Evolutionary conservation across 805 yeast genomes (phyloP).

Genomic region (Candida oleophila): DNA sequence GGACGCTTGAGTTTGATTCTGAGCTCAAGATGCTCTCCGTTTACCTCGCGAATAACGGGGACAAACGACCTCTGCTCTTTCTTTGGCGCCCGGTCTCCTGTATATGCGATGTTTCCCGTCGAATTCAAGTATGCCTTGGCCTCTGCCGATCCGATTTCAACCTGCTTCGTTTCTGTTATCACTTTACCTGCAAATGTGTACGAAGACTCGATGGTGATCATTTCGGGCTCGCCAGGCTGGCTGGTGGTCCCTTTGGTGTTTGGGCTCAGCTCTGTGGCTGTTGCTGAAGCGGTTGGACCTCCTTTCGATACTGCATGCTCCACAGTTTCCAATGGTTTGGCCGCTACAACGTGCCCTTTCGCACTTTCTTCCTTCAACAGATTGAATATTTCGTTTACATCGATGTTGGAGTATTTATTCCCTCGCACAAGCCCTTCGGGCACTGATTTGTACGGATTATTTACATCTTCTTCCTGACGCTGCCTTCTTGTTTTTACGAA

Average conservation of each 20-base stretch:
- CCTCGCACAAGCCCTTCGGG: conserved; percentile 15
- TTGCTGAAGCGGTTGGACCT: not conserved
- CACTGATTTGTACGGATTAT: conserved; percentile 12
- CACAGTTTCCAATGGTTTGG: not conserved
- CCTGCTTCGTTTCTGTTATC: conserved; percentile 74
- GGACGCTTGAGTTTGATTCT: conserved; percentile 68
- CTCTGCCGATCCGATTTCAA: conserved; percentile 76
- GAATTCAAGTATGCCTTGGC: conserved; percentile 78
- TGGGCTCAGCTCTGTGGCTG: not conserved
- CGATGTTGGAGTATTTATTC: conserved; percentile 31
- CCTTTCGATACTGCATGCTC: not conserved
- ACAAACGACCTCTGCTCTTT: conserved; percentile 26
- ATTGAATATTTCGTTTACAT: conserved; percentile 33
- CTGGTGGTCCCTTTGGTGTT: conserved; percentile 14
- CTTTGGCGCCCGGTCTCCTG: not conserved
- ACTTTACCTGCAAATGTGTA: conserved; percentile 90
- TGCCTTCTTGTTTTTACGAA: conserved; percentile 71
- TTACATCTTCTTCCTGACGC: conserved; percentile 39
- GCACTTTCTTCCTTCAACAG: conserved; percentile 20
- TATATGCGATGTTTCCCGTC: conserved; percentile 30
- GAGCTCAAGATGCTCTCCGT: conserved; percentile 38
- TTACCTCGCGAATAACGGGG: conserved; percentile 31
- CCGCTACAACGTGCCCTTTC: conserved; percentile 4
- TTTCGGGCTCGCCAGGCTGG: conserved; percentile 35
- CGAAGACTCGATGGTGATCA: conserved; percentile 68